phyloP scores from a whole-genome alignment of 495 filamentous ascomycete genomes.

The Sphaerosporella brunnea region DNA sequence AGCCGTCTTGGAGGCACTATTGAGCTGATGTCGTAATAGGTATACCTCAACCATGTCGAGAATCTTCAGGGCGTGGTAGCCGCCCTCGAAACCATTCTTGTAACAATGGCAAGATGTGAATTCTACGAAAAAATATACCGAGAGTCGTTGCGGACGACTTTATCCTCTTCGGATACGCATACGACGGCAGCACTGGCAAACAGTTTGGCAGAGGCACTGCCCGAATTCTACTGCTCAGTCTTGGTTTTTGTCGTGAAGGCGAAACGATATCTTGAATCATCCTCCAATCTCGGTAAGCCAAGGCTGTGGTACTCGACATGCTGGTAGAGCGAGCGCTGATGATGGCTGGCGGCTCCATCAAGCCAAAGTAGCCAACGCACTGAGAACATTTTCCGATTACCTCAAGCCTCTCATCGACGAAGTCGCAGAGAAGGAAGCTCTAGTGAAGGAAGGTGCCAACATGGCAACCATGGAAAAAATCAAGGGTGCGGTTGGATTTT shows the following conservation, averaged over 20 bases:
- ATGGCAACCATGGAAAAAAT: slow-evolving; percentile 5
- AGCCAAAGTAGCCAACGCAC: not conserved
- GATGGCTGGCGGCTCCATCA: not conserved
- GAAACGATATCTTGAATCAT: slow-evolving; percentile 3
- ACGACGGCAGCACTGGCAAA: not conserved
- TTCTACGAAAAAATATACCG: slow-evolving; percentile 10
- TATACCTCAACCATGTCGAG: slow-evolving; percentile 13
- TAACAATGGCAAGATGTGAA: slow-evolving; percentile 8
- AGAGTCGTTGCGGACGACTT: not conserved
- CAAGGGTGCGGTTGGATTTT: not conserved
- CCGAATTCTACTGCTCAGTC: slow-evolving; percentile 4
- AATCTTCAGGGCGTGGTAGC: slow-evolving; percentile 7
- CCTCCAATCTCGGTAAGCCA: not conserved
- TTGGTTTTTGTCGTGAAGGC: slow-evolving; percentile 10
- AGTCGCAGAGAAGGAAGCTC: not conserved
- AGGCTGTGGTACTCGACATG: not conserved
- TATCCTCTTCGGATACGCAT: not conserved
- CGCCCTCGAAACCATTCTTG: slow-evolving; percentile 8
- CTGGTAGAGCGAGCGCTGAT: not conserved
- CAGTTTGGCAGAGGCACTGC: slow-evolving; percentile 4
- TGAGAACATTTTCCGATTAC: not conserved
- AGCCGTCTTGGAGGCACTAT: not conserved
- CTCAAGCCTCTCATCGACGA: not conserved
- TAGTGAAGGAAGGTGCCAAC: slow-evolving; percentile 1
- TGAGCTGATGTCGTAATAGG: slow-evolving; percentile 3